Percentiles rank a stretch among this genome's conserved stretches.
Conservation (phyloP, 2,329 filamentous ascomycete species). For the Apiospora rasikravindrae region DNA sequence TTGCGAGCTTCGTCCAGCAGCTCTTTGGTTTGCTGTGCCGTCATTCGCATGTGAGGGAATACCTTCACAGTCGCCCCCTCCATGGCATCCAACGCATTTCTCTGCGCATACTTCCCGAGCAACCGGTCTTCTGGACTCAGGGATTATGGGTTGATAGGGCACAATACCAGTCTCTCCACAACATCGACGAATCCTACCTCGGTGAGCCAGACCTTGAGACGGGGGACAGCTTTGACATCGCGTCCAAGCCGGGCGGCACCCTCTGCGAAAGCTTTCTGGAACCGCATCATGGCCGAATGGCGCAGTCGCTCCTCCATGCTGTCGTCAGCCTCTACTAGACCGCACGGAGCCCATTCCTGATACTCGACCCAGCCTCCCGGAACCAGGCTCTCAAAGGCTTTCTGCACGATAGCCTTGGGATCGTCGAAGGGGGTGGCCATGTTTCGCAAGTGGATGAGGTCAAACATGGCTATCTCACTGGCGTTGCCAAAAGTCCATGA, state of each 20-base stretch:
- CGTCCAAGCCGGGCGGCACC: neutral
- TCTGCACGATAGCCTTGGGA: constrained; percentile 16
- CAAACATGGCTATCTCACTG: neutral
- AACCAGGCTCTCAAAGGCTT: constrained; percentile 17
- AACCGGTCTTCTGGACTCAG: neutral
- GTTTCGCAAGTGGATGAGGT: constrained; percentile 11
- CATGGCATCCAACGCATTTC: neutral
- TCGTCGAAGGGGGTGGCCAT: constrained; percentile 13
- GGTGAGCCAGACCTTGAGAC: neutral
- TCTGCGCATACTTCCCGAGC: neutral
- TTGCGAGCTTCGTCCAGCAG: neutral
- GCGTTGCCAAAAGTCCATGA: neutral
- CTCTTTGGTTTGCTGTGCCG: neutral
- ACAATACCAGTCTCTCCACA: neutral
- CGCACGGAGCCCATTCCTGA: neutral
- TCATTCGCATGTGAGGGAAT: neutral
- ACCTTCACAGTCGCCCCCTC: neutral
- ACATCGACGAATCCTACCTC: neutral
- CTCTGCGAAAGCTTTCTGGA: neutral
- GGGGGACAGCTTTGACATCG: neutral
- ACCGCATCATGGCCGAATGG: neutral
- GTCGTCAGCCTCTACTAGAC: neutral
- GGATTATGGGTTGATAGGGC: neutral
- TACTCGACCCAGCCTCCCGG: constrained; percentile 20
- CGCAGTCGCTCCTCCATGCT: neutral